Base-by-base conservation (phyloP, 2,329 filamentous ascomycete species). In the Colletotrichum scovillei region DNA sequence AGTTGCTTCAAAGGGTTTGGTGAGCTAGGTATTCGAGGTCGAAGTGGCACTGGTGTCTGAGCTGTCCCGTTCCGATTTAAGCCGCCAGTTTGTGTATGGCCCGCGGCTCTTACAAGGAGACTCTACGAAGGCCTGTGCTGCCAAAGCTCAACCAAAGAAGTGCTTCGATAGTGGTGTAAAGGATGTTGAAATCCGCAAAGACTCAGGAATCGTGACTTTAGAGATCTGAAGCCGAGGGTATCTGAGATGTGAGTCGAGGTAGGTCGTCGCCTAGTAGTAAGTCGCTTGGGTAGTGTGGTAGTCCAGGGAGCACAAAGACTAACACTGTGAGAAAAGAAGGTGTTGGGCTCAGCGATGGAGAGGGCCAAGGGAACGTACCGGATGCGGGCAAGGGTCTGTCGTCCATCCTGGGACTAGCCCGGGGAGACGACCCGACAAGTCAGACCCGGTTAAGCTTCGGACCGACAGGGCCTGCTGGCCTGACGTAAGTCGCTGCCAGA, bases 1-100 rank as follows among this genome's bases (percentile, higher is more conserved):
- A 26, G 52, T 30, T 28, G 52, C 66, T 46, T 71, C 49, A 52
- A 56, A 56, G 52, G 55, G 46, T 65, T 55, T 59, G 63, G 49
- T 58, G 67, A 71, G 30, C 30, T 57, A 9, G 49, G 30, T 38
- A 55, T 60, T 60, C 67, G 35, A 42, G 71, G 42, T 56, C 24
- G 32, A 63, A 28, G 69, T 60, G 53, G 66, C 62, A 52, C 56
- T 64, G 71, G 32, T 69, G 67, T 71, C 58, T 74, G 73, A 73
- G 59, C 38, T 63, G 65, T 38, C 60, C 66, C 57, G 73, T 74
- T 74, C 72, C 68, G 72, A 64, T 72, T 72, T 73, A 59, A 74
- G 72, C 72, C 72, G 72, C 30, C 57, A 60, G 22, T 35, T 57
- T 49, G 38, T 65, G 58, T 46, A 59, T 38, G 22, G 58, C 67